Conservation (phyloP, 2,329 filamentous ascomycete species). For the Cytospora leucostoma region DNA sequence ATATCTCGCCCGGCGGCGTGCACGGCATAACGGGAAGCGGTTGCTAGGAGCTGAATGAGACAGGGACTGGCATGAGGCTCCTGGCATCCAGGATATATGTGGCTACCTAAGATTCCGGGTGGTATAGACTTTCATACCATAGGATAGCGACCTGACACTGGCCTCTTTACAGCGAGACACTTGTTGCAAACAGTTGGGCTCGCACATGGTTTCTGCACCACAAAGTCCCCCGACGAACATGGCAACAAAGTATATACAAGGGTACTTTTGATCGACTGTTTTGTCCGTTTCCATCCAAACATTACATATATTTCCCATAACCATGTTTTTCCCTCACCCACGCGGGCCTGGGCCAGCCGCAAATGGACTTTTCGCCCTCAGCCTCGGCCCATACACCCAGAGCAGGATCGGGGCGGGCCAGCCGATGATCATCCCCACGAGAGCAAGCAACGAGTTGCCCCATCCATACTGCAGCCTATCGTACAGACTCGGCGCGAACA, state of each 20-base stretch:
- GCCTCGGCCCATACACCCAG: conserved; percentile 46
- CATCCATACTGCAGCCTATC: conserved; percentile 43
- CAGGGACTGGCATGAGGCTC: too few relatives aligned
- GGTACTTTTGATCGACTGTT: too few relatives aligned
- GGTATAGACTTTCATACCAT: background rate
- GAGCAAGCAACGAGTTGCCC: conserved; percentile 47
- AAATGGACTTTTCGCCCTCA: conserved; percentile 38
- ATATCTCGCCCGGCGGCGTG: conserved; percentile 34
- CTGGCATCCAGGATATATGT: background rate
- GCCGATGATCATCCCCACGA: conserved; percentile 42
- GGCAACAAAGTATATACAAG: background rate
- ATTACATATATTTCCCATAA: background rate
- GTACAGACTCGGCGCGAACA: conserved; percentile 53
- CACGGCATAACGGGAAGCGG: conserved; percentile 35
- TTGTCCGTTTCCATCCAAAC: background rate
- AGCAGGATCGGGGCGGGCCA: conserved; percentile 47
- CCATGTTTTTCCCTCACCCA: background rate
- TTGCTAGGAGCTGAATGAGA: conserved; percentile 25
- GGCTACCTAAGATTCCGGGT: background rate
- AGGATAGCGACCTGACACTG: background rate
- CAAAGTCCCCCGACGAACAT: background rate
- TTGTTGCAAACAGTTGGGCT: background rate
- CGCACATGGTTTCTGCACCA: too few relatives aligned
- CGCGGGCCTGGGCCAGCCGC: conserved; percentile 19
- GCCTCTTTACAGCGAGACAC: background rate